These are phyloP conservation scores for Microcyclosporella mali DNA, from an alignment of 2,329 filamentous ascomycete species.

Conservation along the genomic window DNA sequence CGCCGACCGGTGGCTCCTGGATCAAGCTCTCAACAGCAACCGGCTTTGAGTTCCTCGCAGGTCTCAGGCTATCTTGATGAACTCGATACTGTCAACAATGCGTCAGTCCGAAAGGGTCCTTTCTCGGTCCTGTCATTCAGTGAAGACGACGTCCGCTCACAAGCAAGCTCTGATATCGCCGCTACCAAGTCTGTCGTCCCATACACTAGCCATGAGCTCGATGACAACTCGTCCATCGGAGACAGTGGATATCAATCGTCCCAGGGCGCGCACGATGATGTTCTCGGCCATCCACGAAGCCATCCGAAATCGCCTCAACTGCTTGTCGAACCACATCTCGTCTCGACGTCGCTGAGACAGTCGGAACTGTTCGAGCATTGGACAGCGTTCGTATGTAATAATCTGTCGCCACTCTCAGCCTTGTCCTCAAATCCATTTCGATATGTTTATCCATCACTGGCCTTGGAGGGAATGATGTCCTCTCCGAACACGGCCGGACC, in stretches of 20 bases:
- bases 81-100: conserved; percentile 1
- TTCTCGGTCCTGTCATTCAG: conserved; percentile 3
- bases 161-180: background rate
- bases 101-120: background rate
- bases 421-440: conserved; percentile 4
- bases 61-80: conserved; percentile 1
- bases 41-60: background rate
- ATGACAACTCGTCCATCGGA: background rate
- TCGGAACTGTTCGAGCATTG: conserved; percentile 7
- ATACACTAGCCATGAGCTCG: background rate
- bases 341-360: background rate
- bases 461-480: conserved; percentile 3
- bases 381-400: conserved; percentile 2
- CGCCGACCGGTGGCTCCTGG: conserved; percentile 3
- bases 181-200: background rate
- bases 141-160: background rate
- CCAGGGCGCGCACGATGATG: background rate
- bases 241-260: background rate
- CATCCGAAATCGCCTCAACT: background rate
- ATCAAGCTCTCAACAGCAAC: background rate
- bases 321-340: background rate
- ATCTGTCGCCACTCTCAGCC: conserved; percentile 2
- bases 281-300: background rate
- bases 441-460: conserved; percentile 5
- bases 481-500: conserved; percentile 1